Conservation (phyloP, 1,139 yeast species). For the Saccharomyces hybrid region DNA sequence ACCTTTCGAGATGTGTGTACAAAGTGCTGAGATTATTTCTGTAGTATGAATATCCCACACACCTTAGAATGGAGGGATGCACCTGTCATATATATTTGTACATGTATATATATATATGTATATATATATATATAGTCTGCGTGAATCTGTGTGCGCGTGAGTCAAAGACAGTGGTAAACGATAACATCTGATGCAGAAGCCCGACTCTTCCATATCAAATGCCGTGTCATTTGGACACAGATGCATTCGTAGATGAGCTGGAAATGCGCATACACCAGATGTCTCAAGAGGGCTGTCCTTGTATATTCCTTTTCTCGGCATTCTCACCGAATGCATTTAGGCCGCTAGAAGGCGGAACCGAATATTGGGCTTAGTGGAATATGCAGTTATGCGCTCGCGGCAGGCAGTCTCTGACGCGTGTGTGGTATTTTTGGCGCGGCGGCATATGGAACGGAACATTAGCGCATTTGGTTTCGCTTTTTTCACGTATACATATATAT, state of each 20-base stretch:
- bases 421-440: not conserved
- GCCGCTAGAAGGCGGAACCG: not conserved
- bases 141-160: not conserved
- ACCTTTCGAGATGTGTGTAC: too few species aligned
- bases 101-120: not conserved
- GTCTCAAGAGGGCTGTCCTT: not conserved
- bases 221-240: not conserved
- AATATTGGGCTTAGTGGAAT: not conserved
- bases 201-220: not conserved
- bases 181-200: not conserved
- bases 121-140: not conserved
- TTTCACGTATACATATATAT: too few species aligned
- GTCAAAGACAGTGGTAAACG: not conserved
- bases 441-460: not conserved
- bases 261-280: not conserved
- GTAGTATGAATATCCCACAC: not conserved
- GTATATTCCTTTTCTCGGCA: not conserved
- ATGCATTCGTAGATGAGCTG: not conserved
- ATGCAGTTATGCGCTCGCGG: conserved; percentile 1
- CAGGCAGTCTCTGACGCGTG: not conserved
- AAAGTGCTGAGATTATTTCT: not conserved
- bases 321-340: conserved; percentile 1
- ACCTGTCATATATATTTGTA: not conserved
- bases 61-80: not conserved
- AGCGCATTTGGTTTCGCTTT: not conserved